These are phyloP conservation scores for Solanum tarijense DNA, from an alignment of 257 asterid species.

Conservation along the genomic window DNA sequence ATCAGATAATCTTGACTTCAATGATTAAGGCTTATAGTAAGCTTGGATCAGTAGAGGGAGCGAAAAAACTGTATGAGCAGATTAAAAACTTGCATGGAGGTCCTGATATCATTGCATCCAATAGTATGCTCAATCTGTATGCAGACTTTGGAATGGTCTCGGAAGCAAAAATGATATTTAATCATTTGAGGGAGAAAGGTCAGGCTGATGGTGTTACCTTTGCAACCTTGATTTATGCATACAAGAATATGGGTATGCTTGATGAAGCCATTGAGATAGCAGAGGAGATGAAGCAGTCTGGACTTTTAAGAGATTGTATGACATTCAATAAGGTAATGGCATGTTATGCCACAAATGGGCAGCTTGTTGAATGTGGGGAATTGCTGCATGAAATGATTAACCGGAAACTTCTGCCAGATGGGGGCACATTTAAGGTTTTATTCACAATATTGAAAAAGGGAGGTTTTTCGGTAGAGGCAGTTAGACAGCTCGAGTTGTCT, in stretches of 20 bases:
- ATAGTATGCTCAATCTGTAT: slow-evolving; percentile 68
- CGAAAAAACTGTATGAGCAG: slow-evolving; percentile 52
- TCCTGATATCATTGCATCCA: slow-evolving; percentile 81
- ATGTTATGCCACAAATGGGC: slow-evolving; percentile 61
- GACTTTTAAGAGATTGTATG: slow-evolving; percentile 46
- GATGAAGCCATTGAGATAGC: slow-evolving; percentile 73
- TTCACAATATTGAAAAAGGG: slow-evolving; percentile 67
- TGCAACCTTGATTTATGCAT: slow-evolving; percentile 76
- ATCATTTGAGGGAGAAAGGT: slow-evolving; percentile 30
- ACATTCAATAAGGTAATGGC: slow-evolving; percentile 69
- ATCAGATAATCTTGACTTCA: slow-evolving; percentile 63
- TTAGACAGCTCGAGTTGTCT: slow-evolving; percentile 51
- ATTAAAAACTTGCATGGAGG: slow-evolving; percentile 55
- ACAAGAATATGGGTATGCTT: slow-evolving; percentile 87
- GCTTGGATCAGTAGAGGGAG: slow-evolving; percentile 69
- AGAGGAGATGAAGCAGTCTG: slow-evolving; percentile 57
- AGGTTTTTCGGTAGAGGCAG: slow-evolving; percentile 50
- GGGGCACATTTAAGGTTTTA: slow-evolving; percentile 56
- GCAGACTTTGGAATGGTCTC: slow-evolving; percentile 75
- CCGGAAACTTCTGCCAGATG: slow-evolving; percentile 47
- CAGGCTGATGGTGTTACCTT: slow-evolving; percentile 70
- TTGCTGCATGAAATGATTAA: slow-evolving; percentile 70
- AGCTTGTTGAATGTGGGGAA: slow-evolving; percentile 63
- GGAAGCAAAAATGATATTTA: slow-evolving; percentile 55
- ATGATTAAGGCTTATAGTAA: slow-evolving; percentile 79